Evolutionary conservation across 768 basidiomycete genomes (phyloP).

Genomic region (Rhodotorula graminis): DNA sequence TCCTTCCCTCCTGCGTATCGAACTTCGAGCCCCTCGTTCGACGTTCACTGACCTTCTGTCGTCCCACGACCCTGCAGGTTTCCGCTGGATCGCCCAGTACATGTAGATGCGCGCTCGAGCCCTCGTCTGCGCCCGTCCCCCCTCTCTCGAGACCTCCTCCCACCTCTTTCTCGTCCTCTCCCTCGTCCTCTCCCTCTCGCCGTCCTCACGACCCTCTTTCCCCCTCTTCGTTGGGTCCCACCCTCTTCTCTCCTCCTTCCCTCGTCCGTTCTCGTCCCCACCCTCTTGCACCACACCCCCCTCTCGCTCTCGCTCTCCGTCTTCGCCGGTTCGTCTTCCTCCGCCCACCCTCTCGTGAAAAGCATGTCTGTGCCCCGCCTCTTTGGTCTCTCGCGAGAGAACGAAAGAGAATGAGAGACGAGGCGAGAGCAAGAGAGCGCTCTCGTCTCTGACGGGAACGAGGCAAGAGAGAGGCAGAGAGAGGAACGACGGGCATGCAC

Average conservation of each 20-base stretch:
- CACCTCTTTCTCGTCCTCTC: neutral
- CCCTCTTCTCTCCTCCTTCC: neutral
- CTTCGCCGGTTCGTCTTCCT: too few species aligned
- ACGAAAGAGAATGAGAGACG: too few species aligned
- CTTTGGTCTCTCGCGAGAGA: neutral
- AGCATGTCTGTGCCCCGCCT: neutral
- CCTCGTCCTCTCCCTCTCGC: neutral
- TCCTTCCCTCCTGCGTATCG: neutral
- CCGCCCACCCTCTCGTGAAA: too few species aligned
- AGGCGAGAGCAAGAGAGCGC: too few species aligned
- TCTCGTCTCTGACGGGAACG: too few species aligned
- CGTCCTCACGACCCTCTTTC: neutral
- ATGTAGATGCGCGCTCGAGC: constrained; percentile 17
- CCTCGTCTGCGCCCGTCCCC: too few species aligned
- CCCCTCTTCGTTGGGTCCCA: neutral
- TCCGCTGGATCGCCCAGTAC: constrained; percentile 44
- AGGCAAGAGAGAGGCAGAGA: too few species aligned
- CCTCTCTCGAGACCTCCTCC: neutral
- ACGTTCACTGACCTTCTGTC: neutral
- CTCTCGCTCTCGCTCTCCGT: too few species aligned
- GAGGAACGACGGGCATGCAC: too few species aligned
- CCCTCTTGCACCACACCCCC: neutral
- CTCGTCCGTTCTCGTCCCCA: neutral
- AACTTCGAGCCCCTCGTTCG: neutral
- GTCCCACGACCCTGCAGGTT: constrained; percentile 16